Conservation (phyloP, 768 basidiomycete genomes). For the Mycena metata region DNA sequence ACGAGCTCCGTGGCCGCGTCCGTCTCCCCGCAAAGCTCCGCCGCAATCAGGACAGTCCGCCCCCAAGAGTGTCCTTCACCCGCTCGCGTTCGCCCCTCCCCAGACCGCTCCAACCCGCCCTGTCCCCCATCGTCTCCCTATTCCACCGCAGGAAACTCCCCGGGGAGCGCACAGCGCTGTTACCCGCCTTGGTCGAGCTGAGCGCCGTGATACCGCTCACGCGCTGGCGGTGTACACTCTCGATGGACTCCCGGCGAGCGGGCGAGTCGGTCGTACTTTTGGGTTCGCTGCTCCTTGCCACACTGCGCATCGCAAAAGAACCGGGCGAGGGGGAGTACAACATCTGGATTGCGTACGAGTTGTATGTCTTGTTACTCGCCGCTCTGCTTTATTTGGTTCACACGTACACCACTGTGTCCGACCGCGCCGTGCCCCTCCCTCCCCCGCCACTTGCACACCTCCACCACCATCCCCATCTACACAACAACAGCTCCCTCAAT, state of each 20-base stretch:
- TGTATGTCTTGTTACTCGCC: constrained; percentile 65
- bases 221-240: constrained; percentile 58
- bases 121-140: constrained; percentile 60
- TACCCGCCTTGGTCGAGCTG: constrained; percentile 64
- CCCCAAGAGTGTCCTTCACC: constrained; percentile 66
- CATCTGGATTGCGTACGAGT: constrained; percentile 70
- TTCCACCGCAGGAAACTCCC: constrained; percentile 57
- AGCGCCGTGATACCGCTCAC: constrained; percentile 60
- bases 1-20: constrained; percentile 37
- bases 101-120: constrained; percentile 32
- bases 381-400: constrained; percentile 74
- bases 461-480: constrained; percentile 6
- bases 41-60: constrained; percentile 36
- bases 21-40: constrained; percentile 24
- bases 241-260: constrained; percentile 72
- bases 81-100: constrained; percentile 76
- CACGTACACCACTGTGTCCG: constrained; percentile 65
- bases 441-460: constrained; percentile 10
- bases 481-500: not conserved
- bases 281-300: constrained; percentile 70
- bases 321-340: constrained; percentile 50
- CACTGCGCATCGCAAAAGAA: constrained; percentile 59
- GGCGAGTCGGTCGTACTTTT: constrained; percentile 77
- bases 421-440: constrained; percentile 14
- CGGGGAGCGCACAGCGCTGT: constrained; percentile 49